A percentile compares a stretch with the other conserved stretches of the same genome.
phyloP scores from a whole-genome alignment of 1,139 yeast species.

The Hemisphaericaspora xylanilytica region DNA sequence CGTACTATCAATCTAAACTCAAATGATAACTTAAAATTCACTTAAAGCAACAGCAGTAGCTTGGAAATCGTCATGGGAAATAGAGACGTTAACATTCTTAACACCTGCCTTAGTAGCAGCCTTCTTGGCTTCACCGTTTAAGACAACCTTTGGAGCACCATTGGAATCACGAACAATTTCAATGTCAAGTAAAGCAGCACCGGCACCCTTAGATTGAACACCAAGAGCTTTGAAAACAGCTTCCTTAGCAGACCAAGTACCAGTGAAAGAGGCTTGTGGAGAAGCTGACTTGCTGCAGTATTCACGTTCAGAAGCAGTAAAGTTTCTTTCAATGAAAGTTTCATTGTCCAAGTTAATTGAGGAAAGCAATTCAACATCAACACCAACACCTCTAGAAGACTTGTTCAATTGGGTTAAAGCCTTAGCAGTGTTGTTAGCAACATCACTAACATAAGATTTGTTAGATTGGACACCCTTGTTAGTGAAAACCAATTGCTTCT shows the following conservation, averaged over 20 bases:
- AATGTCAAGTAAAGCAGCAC: constrained; percentile 88
- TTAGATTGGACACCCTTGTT: constrained; percentile 38
- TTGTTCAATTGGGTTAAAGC: constrained; percentile 49
- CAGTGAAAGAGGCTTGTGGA: constrained; percentile 90
- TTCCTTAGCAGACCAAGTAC: constrained; percentile 99
- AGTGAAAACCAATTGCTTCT: constrained; percentile 51
- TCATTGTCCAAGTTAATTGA: constrained; percentile 81
- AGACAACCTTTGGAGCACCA: constrained; percentile 79
- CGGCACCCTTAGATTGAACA: constrained; percentile 88
- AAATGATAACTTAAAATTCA: constrained; percentile 39
- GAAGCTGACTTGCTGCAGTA: constrained; percentile 74
- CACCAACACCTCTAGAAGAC: constrained; percentile 80
- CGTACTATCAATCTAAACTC: background rate
- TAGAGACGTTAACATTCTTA: constrained; percentile 74
- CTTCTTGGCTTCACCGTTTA: constrained; percentile 71
- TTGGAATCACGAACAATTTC: constrained; percentile 74
- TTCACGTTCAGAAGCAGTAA: constrained; percentile 72
- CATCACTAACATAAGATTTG: constrained; percentile 33
- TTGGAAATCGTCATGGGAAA: constrained; percentile 95
- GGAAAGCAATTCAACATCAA: constrained; percentile 87
- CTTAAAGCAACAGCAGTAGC: constrained; percentile 97
- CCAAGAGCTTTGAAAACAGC: constrained; percentile 97
- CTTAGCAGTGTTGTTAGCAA: constrained; percentile 46
- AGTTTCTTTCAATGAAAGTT: constrained; percentile 89
- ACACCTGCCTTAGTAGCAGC: constrained; percentile 76